Conservation (phyloP, 805 yeast species). For the Danielozyma ontarioensis region DNA sequence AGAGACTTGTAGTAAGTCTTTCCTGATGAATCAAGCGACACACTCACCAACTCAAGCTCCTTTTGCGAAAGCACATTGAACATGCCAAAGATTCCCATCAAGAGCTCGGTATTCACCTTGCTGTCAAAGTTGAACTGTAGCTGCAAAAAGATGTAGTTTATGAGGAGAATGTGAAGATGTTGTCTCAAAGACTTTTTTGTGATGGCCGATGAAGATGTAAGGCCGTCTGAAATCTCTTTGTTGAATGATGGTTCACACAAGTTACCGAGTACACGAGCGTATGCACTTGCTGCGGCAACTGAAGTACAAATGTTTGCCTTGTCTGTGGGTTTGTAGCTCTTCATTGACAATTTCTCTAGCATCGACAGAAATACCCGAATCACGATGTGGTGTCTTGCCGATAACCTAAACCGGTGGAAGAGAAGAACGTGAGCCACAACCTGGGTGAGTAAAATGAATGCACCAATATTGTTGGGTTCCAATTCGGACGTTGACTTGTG, state of each 20-base stretch:
- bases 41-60: constrained; percentile 60
- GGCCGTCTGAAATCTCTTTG: constrained; percentile 22
- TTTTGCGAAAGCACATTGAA: constrained; percentile 65
- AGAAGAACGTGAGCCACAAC: constrained; percentile 57
- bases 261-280: constrained; percentile 56
- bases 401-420: constrained; percentile 63
- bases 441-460: constrained; percentile 39
- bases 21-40: constrained; percentile 64
- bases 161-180: constrained; percentile 53
- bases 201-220: constrained; percentile 51
- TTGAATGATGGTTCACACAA: constrained; percentile 64
- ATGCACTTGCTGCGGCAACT: constrained; percentile 40
- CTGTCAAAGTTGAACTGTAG: constrained; percentile 46
- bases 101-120: constrained; percentile 43
- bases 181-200: constrained; percentile 60
- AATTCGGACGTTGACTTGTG: constrained; percentile 16
- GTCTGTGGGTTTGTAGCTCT: constrained; percentile 6
- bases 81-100: constrained; percentile 53
- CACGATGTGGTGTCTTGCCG: constrained; percentile 69
- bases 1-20: constrained; percentile 61
- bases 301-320: constrained; percentile 12
- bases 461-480: constrained; percentile 11
- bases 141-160: constrained; percentile 52
- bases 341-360: constrained; percentile 41
- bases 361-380: constrained; percentile 44